phyloP scores from a whole-genome alignment of 2,329 filamentous ascomycete species.

The Aspergillus brasiliensis region DNA sequence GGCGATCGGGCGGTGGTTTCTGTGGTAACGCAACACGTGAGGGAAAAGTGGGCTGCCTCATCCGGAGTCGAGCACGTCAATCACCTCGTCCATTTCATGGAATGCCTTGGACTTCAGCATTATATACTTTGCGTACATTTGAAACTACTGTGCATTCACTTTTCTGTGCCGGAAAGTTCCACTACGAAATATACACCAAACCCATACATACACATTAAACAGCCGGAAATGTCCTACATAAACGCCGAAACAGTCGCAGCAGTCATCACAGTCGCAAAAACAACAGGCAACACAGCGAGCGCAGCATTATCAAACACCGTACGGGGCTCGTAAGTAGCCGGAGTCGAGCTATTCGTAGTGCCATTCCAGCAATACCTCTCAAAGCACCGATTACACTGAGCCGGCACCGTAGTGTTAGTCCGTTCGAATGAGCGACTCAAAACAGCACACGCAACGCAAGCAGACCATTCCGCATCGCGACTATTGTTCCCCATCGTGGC shows the following conservation, averaged over 20 bases:
- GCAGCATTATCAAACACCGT: neutral
- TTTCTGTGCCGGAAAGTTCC: too few species aligned
- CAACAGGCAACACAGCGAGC: neutral
- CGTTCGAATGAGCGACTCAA: constrained; percentile 71
- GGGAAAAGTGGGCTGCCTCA: neutral
- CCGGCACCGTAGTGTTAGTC: constrained; percentile 66
- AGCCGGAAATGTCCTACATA: neutral
- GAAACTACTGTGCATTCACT: too few species aligned
- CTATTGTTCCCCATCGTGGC: constrained; percentile 80
- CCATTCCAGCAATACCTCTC: constrained; percentile 88
- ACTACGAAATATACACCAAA: too few species aligned
- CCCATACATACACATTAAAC: neutral
- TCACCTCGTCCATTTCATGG: neutral
- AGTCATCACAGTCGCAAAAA: neutral
- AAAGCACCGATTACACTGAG: constrained; percentile 73
- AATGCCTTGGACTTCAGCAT: neutral
- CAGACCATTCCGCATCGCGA: constrained; percentile 69
- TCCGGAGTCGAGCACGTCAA: neutral
- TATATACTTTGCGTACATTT: neutral
- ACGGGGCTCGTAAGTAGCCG: constrained; percentile 46
- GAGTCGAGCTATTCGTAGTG: constrained; percentile 49
- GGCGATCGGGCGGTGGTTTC: constrained; percentile 6
- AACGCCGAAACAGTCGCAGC: neutral
- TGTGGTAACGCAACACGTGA: constrained; percentile 14
- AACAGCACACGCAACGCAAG: constrained; percentile 82